Percentiles rank a stretch among this genome's conserved stretches.
These are phyloP conservation scores for Amanita exitialis DNA, from an alignment of 768 basidiomycete species.

Conservation along the genomic window DNA sequence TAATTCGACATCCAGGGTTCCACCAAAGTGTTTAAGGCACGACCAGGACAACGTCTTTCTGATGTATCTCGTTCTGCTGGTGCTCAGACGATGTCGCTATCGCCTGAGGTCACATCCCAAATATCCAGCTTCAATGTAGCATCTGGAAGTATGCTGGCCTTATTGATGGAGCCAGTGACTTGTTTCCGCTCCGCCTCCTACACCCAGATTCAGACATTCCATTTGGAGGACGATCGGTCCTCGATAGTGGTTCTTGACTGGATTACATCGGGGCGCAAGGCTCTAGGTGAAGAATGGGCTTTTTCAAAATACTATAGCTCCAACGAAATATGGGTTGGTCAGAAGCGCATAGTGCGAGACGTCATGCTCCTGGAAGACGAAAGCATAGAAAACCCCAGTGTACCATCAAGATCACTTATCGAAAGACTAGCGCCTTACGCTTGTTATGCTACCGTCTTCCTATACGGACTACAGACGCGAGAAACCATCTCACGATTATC, in stretches of 20 bases:
- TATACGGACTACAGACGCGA: conserved; percentile 59
- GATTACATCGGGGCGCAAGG: conserved; percentile 82
- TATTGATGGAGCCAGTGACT: conserved; percentile 89
- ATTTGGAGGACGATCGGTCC: conserved; percentile 38
- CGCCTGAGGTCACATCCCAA: conserved; percentile 41
- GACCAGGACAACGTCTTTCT: conserved; percentile 50
- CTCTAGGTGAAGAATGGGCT: conserved; percentile 81
- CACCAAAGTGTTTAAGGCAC: conserved; percentile 89
- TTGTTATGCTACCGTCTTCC: conserved; percentile 82
- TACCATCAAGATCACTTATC: conserved; percentile 36
- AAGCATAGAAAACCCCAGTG: conserved; percentile 11
- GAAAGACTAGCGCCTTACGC: conserved; percentile 71
- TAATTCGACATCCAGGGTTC: conserved; percentile 47
- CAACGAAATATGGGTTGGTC: conserved; percentile 73
- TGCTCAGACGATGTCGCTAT: not conserved
- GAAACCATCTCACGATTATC: conserved; percentile 37
- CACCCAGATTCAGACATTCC: conserved; percentile 74
- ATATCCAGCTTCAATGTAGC: conserved; percentile 48
- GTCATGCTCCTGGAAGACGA: conserved; percentile 63
- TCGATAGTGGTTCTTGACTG: conserved; percentile 80
- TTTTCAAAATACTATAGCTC: conserved; percentile 78
- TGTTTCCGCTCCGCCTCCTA: conserved; percentile 84
- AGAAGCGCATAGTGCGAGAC: conserved; percentile 63
- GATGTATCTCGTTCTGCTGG: conserved; percentile 15
- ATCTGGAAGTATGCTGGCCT: conserved; percentile 48